A percentile compares a stretch with the other conserved stretches of the same genome.
Conservation (phyloP, 176 grass and related monocot genomes). For the Carex scoparia region DNA sequence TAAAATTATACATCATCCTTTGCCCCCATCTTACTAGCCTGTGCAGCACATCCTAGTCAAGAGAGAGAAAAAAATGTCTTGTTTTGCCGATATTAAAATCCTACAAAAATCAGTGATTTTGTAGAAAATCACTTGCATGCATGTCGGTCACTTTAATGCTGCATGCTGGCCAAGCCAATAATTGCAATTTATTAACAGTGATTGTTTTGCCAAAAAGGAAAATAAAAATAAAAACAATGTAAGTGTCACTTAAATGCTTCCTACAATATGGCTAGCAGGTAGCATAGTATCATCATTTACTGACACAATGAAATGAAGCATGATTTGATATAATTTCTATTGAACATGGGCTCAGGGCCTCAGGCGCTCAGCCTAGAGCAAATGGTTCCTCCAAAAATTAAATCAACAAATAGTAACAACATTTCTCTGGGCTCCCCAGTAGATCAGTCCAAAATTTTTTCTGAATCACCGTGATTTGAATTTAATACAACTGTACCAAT, state of each 20-base stretch:
- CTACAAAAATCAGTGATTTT: neutral
- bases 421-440: neutral
- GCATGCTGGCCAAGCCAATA: neutral
- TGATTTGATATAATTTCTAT: constrained; percentile 6
- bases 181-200: neutral
- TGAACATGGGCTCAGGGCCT: neutral
- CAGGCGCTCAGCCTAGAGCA: neutral
- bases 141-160: neutral
- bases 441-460: constrained; percentile 5
- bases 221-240: neutral
- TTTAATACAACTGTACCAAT: neutral
- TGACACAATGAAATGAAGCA: neutral
- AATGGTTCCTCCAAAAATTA: neutral
- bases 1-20: too few species aligned
- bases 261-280: neutral
- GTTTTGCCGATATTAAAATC: neutral
- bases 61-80: neutral
- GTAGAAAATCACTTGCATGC: neutral
- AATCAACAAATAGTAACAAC: neutral
- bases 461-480: constrained; percentile 5
- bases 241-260: neutral
- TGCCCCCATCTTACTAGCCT: too few species aligned
- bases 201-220: neutral
- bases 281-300: neutral
- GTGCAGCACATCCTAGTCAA: neutral